Percentiles rank a stretch among this genome's conserved stretches.
These are phyloP conservation scores for Geranomyces variabilis DNA, from an alignment of 192 early-diverging fungal species.

Conservation along the genomic window DNA sequence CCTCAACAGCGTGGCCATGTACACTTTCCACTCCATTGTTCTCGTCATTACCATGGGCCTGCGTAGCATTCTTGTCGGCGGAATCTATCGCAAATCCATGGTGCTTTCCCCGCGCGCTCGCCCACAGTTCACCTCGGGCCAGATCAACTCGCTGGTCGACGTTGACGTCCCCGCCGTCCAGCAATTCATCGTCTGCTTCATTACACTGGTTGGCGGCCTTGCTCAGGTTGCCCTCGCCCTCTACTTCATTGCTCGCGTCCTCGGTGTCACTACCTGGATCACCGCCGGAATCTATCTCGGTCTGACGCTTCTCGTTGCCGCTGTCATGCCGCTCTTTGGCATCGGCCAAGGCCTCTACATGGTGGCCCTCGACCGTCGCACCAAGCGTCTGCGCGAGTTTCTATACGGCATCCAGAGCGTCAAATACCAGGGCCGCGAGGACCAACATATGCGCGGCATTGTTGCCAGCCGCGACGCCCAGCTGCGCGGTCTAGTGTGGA, in stretches of 20 bases:
- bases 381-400: constrained; percentile 35
- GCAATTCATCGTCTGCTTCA: neutral
- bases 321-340: constrained; percentile 4
- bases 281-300: constrained; percentile 10
- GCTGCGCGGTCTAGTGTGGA: neutral
- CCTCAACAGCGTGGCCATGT: neutral
- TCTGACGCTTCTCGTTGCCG: neutral
- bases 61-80: neutral
- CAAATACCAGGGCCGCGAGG: neutral
- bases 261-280: constrained; percentile 3
- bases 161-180: neutral
- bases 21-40: neutral
- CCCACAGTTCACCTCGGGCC: neutral
- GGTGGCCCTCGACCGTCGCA: constrained; percentile 25
- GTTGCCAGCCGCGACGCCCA: neutral
- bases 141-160: constrained; percentile 15
- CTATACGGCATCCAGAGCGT: constrained; percentile 28
- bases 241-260: constrained; percentile 4
- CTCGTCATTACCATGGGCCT: constrained; percentile 7
- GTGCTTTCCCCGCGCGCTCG: neutral
- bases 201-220: neutral
- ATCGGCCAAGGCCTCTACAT: constrained; percentile 7
- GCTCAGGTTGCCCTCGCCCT: constrained; percentile 12
- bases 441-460: neutral
- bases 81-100: constrained; percentile 6